Evolutionary conservation across 495 filamentous ascomycete species (phyloP).

Genomic region (Elaphomyces granulatus): DNA sequence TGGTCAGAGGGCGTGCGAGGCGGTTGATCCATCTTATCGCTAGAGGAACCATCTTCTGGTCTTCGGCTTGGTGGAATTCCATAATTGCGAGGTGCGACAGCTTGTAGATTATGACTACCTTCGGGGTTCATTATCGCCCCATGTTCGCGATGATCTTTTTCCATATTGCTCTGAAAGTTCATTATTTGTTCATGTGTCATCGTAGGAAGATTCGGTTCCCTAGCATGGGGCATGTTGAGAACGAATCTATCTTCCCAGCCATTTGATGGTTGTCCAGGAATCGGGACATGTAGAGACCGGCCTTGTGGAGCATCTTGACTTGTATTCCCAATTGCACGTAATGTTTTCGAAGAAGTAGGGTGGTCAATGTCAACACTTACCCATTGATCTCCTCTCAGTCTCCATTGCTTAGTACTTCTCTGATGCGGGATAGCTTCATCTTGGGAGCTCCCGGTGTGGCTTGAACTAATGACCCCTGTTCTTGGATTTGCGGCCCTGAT

Average conservation of each 20-base stretch:
- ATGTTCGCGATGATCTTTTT: constrained; percentile 17
- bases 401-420: constrained; percentile 14
- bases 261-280: constrained; percentile 3
- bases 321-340: constrained; percentile 2
- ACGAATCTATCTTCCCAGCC: constrained; percentile 33
- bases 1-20: too few species aligned
- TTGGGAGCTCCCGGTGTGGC: constrained; percentile 7
- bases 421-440: constrained; percentile 3
- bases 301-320: not conserved
- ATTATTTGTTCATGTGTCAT: constrained; percentile 28
- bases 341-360: constrained; percentile 9
- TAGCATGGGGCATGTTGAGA: constrained; percentile 33
- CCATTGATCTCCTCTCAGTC: constrained; percentile 15
- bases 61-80: not conserved
- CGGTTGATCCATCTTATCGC: constrained; percentile 1
- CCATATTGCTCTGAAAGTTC: constrained; percentile 28
- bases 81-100: constrained; percentile 4
- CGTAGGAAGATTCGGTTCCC: constrained; percentile 28
- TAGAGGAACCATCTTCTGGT: not conserved
- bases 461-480: constrained; percentile 20
- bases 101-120: constrained; percentile 4
- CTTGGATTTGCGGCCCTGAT: constrained; percentile 14
- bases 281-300: constrained; percentile 4
- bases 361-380: constrained; percentile 10
- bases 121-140: constrained; percentile 11